Base-by-base conservation (phyloP, 345 rosid species). In the Odontarrhena argentea region DNA sequence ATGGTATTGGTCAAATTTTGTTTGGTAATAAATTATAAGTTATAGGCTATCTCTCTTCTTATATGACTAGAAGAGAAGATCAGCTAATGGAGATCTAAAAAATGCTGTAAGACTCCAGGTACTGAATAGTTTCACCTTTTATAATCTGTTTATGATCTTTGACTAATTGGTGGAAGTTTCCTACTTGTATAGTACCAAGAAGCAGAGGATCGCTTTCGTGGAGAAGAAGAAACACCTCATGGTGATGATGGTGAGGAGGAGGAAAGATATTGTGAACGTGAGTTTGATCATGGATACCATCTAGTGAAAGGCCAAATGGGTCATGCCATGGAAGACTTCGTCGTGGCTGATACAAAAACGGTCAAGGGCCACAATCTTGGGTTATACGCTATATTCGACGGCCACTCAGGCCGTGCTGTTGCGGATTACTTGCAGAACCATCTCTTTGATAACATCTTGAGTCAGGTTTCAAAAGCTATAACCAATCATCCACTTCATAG, bases 301-400 rank as follows among this genome's bases (percentile, higher is more conserved):
- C 60, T 78, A 70, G 79, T 84, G 7, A 77, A 70, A 77, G 87
- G 85, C 2, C 60, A 76, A 72, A 77, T 80, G 86, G 75, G 49
- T 4, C 86, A 86, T 68, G 71, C 71, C 38, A 83, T 83, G 85
- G 85, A 83, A 80, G 89, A 86, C 50, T 80, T 65, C 69, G 68
- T 81, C 12, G 83, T 82, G 1, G 82, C 80, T 15, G 78, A 86
- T 55, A 76, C 41, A 8, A 77, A 77, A 53, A 42, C 71, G 2
- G 46, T 63, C 5, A 32, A 78, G 2, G 83, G 81, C 6, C 75
- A 83, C 63, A 68, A 77, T 0, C 35, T 86, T 24, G 82, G 83
- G 1, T 55, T 82, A 11, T 78, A 81, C 71, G 89, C 87, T 4
- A 84, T 86, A 40, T 85, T 82, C 30, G 79, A 85, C 22, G 85